Base-by-base conservation (phyloP, 257 asterid genomes). In the Rhazya stricta region DNA sequence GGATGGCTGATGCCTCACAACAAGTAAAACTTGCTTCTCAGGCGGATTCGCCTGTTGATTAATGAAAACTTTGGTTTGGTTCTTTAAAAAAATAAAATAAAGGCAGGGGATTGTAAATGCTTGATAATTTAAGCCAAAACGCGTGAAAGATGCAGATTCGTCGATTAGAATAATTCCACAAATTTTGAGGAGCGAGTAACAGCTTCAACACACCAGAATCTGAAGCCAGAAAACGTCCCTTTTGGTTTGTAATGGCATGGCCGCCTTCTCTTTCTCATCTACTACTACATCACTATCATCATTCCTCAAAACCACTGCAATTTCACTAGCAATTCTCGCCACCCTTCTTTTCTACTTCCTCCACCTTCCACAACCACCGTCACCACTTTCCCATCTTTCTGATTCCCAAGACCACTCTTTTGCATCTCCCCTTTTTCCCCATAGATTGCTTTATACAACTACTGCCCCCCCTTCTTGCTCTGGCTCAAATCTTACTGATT, bases 181-280 rank as follows among this genome's bases (percentile, higher is more conserved):
- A 21, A 12, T 29, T 29, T 23, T 60, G 8, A 12, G 39, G 37
- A 29, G 6, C 9, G 23, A 29, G 67, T 15, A 23, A 29, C 41
- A 58, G 1, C 37, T 15, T 30, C 9, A 25, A 29, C 37, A 57
- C 65, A 9, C 29, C 16, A 23, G 25, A 57, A 60, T 34, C 4
- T 19, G 37, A 51, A 51, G 58, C 0, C 5, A 51, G 16, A 10
- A 23, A 53, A 53, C 0, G 30, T 15, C 58, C 41, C 37, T n/a
- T 56, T 46, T 73, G 36, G 0, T 18, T 2, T 43, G 82, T 83
- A 80, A 90, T 89, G 97, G 96, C 91, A 93, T 93, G 98, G 97
- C 93, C 84, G 78, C 85, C 86, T 72, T 75, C 86, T 79, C 72
- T 79, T 45, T 74, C 86, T 80, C 76, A 3, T 15, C 41, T 11